Evolutionary conservation across 106 monocot species (phyloP), one percentile per base, ranked within the genome.

Genomic region (Triglochin maritima): DNA sequence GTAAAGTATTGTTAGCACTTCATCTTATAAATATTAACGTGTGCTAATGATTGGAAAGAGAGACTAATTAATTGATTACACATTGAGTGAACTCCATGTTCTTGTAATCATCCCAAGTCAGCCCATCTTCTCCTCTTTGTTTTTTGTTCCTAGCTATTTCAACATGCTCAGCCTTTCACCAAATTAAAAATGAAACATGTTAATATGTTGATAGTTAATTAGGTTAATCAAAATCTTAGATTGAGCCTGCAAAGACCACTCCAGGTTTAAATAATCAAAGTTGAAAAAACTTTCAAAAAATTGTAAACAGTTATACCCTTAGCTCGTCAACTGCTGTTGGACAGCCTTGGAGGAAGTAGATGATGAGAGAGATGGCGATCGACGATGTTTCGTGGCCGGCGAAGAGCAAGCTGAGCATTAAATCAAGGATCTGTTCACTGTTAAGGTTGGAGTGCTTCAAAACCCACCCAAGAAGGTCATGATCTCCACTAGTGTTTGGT

Each of bases 41-140:
- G 29, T 29, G 29, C 29, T 29, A 29, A 29, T 29, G 29, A 29
- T 29, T 29, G 4, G 17, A 62, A 52, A 63, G 50, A 9, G 29
- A 41, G 52, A 29, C 9, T 41, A 49, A 72, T 10, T 6, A 14
- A 59, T 57, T 49, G 49, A 78, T 74, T 88, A 92, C 92, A 75
- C 87, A 85, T 56, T 88, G 92, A 15, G 74, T 92, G 63, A 92
- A 92, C 66, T 85, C 92, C 92, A 92, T 92, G 64, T 81, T 66
- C 72, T 79, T 88, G 83, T 92, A 92, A 57, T 92, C 92, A 51
- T 92, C 92, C 92, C 92, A 92, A 53, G 64, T 77, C 47, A 92
- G 72, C 46, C 68, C 70, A 46, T n/a, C 3, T 17, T 82, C 82
- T 49, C 80, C 84, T 65, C 64, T 77, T 51, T 68, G 44, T 65